A percentile compares a stretch with the other conserved stretches of the same genome.
These are phyloP conservation scores for Exophiala alcalophila DNA, from an alignment of 2,329 filamentous ascomycete genomes.

Conservation along the genomic window DNA sequence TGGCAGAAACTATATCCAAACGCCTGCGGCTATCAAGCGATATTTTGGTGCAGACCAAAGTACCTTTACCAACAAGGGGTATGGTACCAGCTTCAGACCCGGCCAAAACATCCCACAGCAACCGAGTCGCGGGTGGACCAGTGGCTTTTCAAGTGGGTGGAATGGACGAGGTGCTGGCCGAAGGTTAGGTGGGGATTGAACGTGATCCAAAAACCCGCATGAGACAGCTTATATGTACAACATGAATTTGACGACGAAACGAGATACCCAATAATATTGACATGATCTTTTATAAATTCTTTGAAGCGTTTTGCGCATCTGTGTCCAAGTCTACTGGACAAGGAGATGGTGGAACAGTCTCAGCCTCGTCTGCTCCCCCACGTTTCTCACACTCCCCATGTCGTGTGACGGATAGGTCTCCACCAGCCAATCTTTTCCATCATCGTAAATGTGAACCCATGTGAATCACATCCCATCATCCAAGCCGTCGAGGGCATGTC, in stretches of 20 bases:
- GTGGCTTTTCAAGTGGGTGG: constrained; percentile 47
- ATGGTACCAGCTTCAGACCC: constrained; percentile 60
- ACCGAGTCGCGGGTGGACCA: constrained; percentile 28
- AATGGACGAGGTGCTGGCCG: constrained; percentile 40
- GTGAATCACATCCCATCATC: too few relatives aligned
- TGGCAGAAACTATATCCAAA: constrained; percentile 71
- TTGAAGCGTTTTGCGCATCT: too few relatives aligned
- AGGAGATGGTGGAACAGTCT: too few relatives aligned
- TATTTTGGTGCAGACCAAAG: constrained; percentile 57
- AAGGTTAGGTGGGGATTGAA: constrained; percentile 40
- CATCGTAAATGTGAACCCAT: not conserved
- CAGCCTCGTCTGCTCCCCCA: too few relatives aligned
- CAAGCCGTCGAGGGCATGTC: too few relatives aligned
- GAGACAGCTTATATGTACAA: constrained; percentile 18
- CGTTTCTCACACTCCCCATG: too few relatives aligned
- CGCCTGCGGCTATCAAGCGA: constrained; percentile 67
- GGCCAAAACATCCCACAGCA: constrained; percentile 28
- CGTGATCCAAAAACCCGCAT: not conserved
- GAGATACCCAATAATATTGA: constrained; percentile 20
- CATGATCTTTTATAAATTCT: not conserved
- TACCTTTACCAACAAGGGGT: constrained; percentile 46
- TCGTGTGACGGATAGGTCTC: too few relatives aligned
- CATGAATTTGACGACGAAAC: constrained; percentile 9
- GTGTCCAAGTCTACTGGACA: too few relatives aligned
- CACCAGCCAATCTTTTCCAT: too few relatives aligned